Conservation (phyloP, 495 filamentous ascomycete genomes). For the Talaromyces trachyspermus region DNA sequence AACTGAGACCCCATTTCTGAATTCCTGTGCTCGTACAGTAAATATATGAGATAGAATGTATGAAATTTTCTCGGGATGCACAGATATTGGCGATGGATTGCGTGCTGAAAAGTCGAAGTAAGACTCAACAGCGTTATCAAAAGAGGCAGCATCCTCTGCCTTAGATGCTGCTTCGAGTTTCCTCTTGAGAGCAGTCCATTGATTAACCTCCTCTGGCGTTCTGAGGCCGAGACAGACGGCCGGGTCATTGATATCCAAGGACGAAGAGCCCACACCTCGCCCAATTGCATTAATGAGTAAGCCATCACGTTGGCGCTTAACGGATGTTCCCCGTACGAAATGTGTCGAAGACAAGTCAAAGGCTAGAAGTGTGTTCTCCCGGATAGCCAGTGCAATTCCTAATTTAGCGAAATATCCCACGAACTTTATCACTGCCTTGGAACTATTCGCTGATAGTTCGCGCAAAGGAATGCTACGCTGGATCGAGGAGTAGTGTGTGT, state of each 20-base stretch:
- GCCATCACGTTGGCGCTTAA: slow-evolving; percentile 57
- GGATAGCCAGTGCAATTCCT: slow-evolving; percentile 52
- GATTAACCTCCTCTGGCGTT: slow-evolving; percentile 26
- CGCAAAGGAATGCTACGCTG: slow-evolving; percentile 47
- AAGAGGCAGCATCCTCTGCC: slow-evolving; percentile 20
- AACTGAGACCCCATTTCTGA: background rate
- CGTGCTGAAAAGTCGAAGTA: slow-evolving; percentile 25
- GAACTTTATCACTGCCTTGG: slow-evolving; percentile 26
- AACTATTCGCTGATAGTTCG: slow-evolving; percentile 21
- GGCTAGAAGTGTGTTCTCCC: slow-evolving; percentile 48
- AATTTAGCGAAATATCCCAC: slow-evolving; percentile 56
- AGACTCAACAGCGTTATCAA: slow-evolving; percentile 31
- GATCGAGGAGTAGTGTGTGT: slow-evolving; percentile 58
- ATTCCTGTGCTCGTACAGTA: slow-evolving; percentile 7
- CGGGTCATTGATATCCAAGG: slow-evolving; percentile 27
- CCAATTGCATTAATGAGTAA: slow-evolving; percentile 66
- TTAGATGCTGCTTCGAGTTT: slow-evolving; percentile 22
- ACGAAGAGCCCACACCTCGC: slow-evolving; percentile 38
- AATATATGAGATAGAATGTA: slow-evolving; percentile 53
- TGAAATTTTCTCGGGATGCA: slow-evolving; percentile 36
- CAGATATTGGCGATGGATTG: slow-evolving; percentile 20
- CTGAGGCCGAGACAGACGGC: slow-evolving; percentile 29
- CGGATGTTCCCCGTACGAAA: slow-evolving; percentile 30
- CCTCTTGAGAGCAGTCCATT: slow-evolving; percentile 28
- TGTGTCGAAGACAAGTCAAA: slow-evolving; percentile 58